Evolutionary conservation across 805 yeast genomes (phyloP), one percentile per base, ranked within the genome.

Genomic region (Ogataea zsoltii): DNA sequence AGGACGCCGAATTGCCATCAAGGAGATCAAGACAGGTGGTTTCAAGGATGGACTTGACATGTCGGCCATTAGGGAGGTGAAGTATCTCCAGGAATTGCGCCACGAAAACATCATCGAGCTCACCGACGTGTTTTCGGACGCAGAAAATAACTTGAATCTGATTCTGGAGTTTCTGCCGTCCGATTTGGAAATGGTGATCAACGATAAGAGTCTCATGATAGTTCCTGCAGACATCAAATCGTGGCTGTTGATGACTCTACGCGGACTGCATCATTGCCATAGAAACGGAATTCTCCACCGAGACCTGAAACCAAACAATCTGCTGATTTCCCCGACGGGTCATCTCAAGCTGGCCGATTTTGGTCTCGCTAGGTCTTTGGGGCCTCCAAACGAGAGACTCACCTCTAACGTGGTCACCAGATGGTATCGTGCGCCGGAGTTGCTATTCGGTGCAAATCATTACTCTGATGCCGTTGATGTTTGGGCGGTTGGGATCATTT

Each of bases 381-480:
- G 95, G 0, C 75, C 83, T 18, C 88, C 91, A 0, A 79, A 81
- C 47, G 94, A 86, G 52, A 78, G 75, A 36, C 70, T 94, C 63
- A 88, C 98, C 0, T 87, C 96, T 2, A 92, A 91, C 51, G 99
- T 94, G 3, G 99, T 94, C 1, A 94, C 99, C 2, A 70, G 98
- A 49, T 94, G 99, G 99, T 94, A 94, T 66, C 72, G 98, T 44
- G 96, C 98, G 0, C 99, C 99, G 0, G 99, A 94, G 59, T 70
- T 94, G 38, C 69, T 94, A 18, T 80, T 92, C 50, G 97, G 97
- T 1, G 85, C 97, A 0, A 76, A 84, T 38, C 94, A 89, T 63
- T 94, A 94, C 59, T 85, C 96, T 0, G 84, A 83, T 2, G 95
- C 95, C 0, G 79, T 94, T 3, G 99, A 94, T 67, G 71, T 90